These are phyloP conservation scores for Betula pendula DNA, from an alignment of 306 rosid genomes.

Conservation along the genomic window DNA sequence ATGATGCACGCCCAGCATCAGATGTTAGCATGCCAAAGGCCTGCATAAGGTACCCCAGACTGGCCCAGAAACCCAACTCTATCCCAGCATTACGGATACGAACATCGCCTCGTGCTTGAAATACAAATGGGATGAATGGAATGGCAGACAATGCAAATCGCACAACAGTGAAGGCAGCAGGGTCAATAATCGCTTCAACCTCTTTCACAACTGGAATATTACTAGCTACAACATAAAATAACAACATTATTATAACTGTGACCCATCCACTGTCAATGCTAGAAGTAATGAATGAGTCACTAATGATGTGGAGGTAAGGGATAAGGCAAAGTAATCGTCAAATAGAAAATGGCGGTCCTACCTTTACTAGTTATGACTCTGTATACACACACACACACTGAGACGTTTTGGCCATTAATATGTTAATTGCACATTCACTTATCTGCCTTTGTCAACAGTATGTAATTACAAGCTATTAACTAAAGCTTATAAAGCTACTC, in stretches of 20 bases:
- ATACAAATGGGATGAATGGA: slow-evolving; percentile 67
- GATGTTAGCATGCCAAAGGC: slow-evolving; percentile 75
- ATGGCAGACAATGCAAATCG: slow-evolving; percentile 62
- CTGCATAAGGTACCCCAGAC: slow-evolving; percentile 79
- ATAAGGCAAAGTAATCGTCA: not conserved
- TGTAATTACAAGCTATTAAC: not conserved
- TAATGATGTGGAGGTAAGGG: not conserved
- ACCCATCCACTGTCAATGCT: not conserved
- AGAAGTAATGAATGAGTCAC: not conserved
- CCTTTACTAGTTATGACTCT: not conserved
- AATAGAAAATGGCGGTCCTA: not conserved
- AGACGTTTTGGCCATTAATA: not conserved
- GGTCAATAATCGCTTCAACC: slow-evolving; percentile 66
- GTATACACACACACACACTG: not conserved
- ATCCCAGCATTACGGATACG: slow-evolving; percentile 61
- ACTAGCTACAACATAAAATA: slow-evolving; percentile 52
- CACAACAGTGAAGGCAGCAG: slow-evolving; percentile 70
- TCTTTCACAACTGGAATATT: slow-evolving; percentile 73
- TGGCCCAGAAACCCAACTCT: slow-evolving; percentile 83
- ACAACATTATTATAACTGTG: not conserved
- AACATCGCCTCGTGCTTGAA: slow-evolving; percentile 45
- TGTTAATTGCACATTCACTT: not conserved
- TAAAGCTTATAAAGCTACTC: not conserved
- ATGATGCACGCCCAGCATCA: slow-evolving; percentile 79
- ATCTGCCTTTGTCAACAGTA: not conserved